phyloP scores from a whole-genome alignment of 257 asterid species.

The Gentiana macrophylla region DNA sequence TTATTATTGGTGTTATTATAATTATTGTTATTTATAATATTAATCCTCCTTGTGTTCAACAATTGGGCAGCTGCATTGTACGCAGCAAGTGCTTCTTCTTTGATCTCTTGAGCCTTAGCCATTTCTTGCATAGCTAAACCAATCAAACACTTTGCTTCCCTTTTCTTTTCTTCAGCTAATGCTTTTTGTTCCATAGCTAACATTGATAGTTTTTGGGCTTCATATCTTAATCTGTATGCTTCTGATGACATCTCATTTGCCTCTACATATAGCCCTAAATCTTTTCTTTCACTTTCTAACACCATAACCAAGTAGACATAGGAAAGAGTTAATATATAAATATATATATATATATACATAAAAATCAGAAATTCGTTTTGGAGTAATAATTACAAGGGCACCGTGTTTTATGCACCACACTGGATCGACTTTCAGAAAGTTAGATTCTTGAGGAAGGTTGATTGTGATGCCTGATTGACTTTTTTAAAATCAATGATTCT shows the following conservation, averaged over 20 bases:
- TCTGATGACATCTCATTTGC: conserved; percentile 6
- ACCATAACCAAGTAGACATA: too few species aligned
- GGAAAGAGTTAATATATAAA: too few species aligned
- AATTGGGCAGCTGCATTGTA: conserved; percentile 15
- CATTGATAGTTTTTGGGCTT: conserved; percentile 19
- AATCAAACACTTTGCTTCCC: conserved; percentile 21
- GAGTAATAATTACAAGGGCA: too few species aligned
- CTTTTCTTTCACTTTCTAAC: conserved; percentile 4
- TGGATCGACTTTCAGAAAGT: too few species aligned
- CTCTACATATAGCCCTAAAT: not conserved
- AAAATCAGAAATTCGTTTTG: too few species aligned
- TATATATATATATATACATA: too few species aligned
- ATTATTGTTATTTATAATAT: not conserved
- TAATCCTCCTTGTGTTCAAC: conserved; percentile 11
- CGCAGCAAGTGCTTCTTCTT: conserved; percentile 19
- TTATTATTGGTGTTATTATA: too few species aligned
- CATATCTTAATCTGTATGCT: conserved; percentile 16
- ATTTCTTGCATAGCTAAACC: conserved; percentile 31
- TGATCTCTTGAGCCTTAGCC: conserved; percentile 23
- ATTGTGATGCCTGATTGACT: too few species aligned
- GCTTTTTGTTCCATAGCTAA: conserved; percentile 24
- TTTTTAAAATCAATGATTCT: too few species aligned
- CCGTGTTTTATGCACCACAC: too few species aligned
- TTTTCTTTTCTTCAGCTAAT: conserved; percentile 24
- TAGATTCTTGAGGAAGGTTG: too few species aligned